Base-by-base conservation (phyloP, 352 stramenopile genomes). In the Globisporangium spiculum region DNA sequence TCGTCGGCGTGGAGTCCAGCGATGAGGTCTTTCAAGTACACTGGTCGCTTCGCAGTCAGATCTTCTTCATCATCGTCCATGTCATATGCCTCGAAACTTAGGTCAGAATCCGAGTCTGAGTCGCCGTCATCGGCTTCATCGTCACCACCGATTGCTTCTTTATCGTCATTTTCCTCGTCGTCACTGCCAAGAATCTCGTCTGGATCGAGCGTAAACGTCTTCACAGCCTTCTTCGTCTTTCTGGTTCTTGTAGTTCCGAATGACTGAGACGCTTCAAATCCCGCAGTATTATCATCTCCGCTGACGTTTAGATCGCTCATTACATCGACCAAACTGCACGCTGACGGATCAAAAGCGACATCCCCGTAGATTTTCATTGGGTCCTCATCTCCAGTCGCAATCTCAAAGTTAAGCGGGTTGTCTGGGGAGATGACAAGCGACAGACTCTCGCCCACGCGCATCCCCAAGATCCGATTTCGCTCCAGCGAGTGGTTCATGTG, bases 1-100 rank as follows among this genome's bases (percentile, higher is more conserved):
- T 91, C 77, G 46, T 92, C 83, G 0, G 71, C 74, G 24, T 89
- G 71, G 18, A 94, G 66, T 1, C 70, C 74, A 22, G 75, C 41
- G 48, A 92, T 68, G 56, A 94, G 55, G 48, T 92, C 82, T 52
- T 90, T 92, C 46, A 94, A 71, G 73, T 94, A 94, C 38, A 91
- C 24, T 1, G 82, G 86, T n/a, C 78, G 77, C 36, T 73, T 78
- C 2, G 84, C 67, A 53, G 62, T 78, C 48, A 94, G 74, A 41
- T 94, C 86, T 66, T 87, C 68, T 67, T 94, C 83, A 52, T 91
- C 72, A 53, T 94, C 86, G 3, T 84, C 54, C 44, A 94, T 65
- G 60, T 92, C 78, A 50, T 84, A 94, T 8, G 86, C 76, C 36
- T 84, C 78, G 38, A 94, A 66, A 50, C 86, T 94, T 68, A 82